Base-by-base conservation (phyloP, 176 grass and related monocot genomes). In the Panicum miliaceum region DNA sequence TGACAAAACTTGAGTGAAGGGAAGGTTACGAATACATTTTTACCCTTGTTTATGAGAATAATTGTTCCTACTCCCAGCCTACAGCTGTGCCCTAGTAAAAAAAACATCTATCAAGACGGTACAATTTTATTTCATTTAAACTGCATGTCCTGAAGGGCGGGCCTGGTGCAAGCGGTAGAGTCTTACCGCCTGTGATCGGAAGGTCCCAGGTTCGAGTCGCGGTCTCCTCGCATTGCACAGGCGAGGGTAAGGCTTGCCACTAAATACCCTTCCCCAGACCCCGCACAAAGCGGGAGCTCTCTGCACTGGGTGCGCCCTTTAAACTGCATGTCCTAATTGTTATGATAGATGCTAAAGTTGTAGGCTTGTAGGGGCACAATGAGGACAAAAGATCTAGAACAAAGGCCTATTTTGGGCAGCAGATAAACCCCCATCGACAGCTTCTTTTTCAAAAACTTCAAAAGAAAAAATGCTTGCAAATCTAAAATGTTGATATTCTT, bases 101-200 rank as follows among this genome's bases (percentile, higher is more conserved):
- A 32, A 32, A 32, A 22, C 40, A 66, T 64, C 8, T 11, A 35
- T 51, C 62, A 51, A 51, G 18, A 37, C 22, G 23, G 37, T 11
- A 36, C 16, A 6, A 56, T 45, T 52, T 81, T 73, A 23, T 22
- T 47, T 73, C 43, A 61, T 63, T 73, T 64, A 22, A 43, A 64
- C 2, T 64, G 34, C 37, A 62, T 13, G 22, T 23, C n/a, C n/a
- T n/a, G n/a, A n/a, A n/a, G n/a, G n/a, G n/a, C n/a, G n/a, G n/a
- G n/a, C n/a, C n/a, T n/a, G n/a, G n/a, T n/a, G n/a, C n/a, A n/a
- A n/a, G n/a, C n/a, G n/a, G n/a, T n/a, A n/a, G n/a, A n/a, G n/a
- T n/a, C n/a, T n/a, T n/a, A n/a, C n/a, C n/a, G n/a, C n/a, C n/a
- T n/a, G n/a, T n/a, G n/a, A n/a, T n/a, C n/a, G n/a, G n/a, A n/a